Evolutionary conservation across 768 basidiomycete genomes (phyloP), one percentile per base, ranked within the genome.

Genomic region (Boletus subcaerulescens): DNA sequence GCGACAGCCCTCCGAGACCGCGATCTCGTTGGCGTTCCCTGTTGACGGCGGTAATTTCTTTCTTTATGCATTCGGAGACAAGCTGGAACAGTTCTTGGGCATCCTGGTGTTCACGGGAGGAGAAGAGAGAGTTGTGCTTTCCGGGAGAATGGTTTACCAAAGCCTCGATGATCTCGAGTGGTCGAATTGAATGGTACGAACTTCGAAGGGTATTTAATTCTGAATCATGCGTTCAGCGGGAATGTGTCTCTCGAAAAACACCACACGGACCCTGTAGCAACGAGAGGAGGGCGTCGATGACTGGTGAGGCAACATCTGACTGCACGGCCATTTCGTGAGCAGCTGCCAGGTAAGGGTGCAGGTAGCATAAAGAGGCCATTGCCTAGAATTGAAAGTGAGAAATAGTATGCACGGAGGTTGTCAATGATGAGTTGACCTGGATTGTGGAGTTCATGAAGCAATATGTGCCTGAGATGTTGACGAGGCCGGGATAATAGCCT

Each of bases 81-180:
- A 98, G 85, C 62, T 96, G 88, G 74, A 97, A 98, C n/a, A 98
- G 80, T 67, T 98, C 96, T 66, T 98, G 96, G 5, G 96, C 96
- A 68, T 98, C 96, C 74, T 98, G 96, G 68, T 98, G 96, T 67
- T 97, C 93, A 13, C 92, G 86, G 1, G 93, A 93, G 60, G 84
- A 83, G 70, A 96, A 87, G 12, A 93, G 78, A 0, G 87, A 79
- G 60, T 80, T 80, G 58, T 78, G 69, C 64, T 80, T 80, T 47
- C 80, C 80, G 33, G 76, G 70, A 36, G 80, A 74, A 56, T 80
- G 77, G 20, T 76, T 68, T 17, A 84, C 82, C 31, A 95, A 79
- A 4, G 85, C 87, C 17, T 79, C 70, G 44, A 95, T 88, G 53
- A 96, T 83, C 36, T 79, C 78, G 43, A 83, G 66, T 0, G 93